Base-by-base conservation (phyloP, 495 filamentous ascomycete genomes). In the Pyrenula massariospora region DNA sequence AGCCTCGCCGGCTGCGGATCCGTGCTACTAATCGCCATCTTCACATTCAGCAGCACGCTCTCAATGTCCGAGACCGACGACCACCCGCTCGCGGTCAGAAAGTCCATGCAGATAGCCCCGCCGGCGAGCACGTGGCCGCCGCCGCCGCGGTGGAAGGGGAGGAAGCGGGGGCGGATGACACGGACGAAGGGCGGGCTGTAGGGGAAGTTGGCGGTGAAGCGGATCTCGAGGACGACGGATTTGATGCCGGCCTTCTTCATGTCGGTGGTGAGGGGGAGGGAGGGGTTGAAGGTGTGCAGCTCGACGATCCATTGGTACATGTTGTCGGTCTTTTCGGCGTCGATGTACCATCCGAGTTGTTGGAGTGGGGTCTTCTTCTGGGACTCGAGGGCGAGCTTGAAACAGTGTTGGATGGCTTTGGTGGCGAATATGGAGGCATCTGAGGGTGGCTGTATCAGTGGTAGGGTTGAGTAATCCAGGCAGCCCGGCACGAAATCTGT, bases 261-360 rank as follows among this genome's bases (percentile, higher is more conserved):
- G 66, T 96, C 91, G 31, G 77, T 62, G 0, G 87, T 86, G 2
- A 96, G 73, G 0, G 86, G 89, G 1, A 92, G 73, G 1, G 64
- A 57, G 0, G 72, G 62, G 12, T 90, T 84, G 62, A 96, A 95
- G 52, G 83, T 87, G 66, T 96, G 91, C 0, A 96, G 69, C 65
- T 96, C 87, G 1, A 95, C 84, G 59, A 95, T 91, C 90, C 91
- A 95, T 66, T 95, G 91, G 65, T 91, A 96, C 47, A 92, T 72
- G 63, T 91, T 96, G 5, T 66, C 70, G 56, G 84, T 68, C 11
- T 75, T 64, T 12, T 73, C 70, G 2, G 70, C 68, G 60, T 93
- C 76, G 57, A 95, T 81, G 65, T 89, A 91, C 88, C 91, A 96
- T 15, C 91, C 91, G 0, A 95, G 77, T 58, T 89, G 79, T 58